These are phyloP conservation scores for Boeremia exigua DNA, from an alignment of 2,329 filamentous ascomycete species.

Conservation along the genomic window DNA sequence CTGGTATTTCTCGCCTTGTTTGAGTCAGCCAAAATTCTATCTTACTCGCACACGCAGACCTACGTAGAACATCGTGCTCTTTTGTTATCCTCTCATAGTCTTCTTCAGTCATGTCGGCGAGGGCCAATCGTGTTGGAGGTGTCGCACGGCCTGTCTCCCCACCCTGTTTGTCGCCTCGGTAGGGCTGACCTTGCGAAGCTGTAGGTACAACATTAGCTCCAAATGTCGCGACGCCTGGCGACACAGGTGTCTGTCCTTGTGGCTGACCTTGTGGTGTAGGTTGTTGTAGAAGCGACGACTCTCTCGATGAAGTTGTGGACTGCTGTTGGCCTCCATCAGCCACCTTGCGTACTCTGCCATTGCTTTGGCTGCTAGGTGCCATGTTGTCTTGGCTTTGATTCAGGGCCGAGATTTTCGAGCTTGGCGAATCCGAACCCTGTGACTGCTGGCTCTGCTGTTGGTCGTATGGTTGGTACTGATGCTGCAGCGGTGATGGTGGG, in stretches of 20 bases:
- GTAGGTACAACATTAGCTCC: slow-evolving; percentile 54
- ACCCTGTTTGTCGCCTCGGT: slow-evolving; percentile 46
- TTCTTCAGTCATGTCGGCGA: slow-evolving; percentile 55
- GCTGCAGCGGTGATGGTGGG: slow-evolving; percentile 46
- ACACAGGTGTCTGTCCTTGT: slow-evolving; percentile 43
- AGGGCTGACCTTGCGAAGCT: slow-evolving; percentile 53
- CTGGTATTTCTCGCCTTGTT: slow-evolving; percentile 88
- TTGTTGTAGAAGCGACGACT: slow-evolving; percentile 45
- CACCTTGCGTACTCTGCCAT: slow-evolving; percentile 45
- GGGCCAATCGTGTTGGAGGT: slow-evolving; percentile 51
- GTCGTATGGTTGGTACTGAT: slow-evolving; percentile 43
- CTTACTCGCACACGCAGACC: slow-evolving; percentile 21
- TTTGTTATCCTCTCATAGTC: slow-evolving; percentile 56
- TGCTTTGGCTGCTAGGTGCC: slow-evolving; percentile 33
- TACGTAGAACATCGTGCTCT: slow-evolving; percentile 59
- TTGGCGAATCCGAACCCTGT: slow-evolving; percentile 33
- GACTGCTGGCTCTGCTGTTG: slow-evolving; percentile 35
- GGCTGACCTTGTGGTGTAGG: slow-evolving; percentile 46
- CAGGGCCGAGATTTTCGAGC: slow-evolving; percentile 37
- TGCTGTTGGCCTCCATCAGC: slow-evolving; percentile 38
- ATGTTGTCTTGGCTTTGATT: slow-evolving; percentile 44
- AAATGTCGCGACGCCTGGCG: slow-evolving; percentile 51
- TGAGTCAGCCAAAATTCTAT: background rate
- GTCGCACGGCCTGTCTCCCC: slow-evolving; percentile 51
- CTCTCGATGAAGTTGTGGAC: slow-evolving; percentile 41